A percentile compares a stretch with the other conserved stretches of the same genome.
Conservation (phyloP, 305 asterid species). For the Solanum hybrid region DNA sequence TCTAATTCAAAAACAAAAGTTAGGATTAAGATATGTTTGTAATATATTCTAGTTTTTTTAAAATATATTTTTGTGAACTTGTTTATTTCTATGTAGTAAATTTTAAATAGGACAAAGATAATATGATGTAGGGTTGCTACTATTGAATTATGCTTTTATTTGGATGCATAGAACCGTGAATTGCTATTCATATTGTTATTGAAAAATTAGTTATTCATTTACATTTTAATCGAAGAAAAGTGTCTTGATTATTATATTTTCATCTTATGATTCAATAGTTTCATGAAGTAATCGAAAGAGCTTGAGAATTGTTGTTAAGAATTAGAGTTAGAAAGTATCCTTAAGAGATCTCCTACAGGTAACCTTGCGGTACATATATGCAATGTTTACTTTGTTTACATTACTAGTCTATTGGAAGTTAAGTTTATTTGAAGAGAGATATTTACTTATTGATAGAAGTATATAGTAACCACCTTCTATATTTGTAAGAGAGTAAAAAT, state of each 20-base stretch:
- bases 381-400: background rate
- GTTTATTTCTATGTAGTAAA: background rate
- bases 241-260: too few relatives aligned
- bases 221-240: background rate
- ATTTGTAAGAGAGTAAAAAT: background rate
- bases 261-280: background rate
- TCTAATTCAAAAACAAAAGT: background rate
- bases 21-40: background rate
- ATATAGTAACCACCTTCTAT: background rate
- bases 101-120: background rate
- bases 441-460: background rate
- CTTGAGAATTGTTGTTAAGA: background rate
- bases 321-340: background rate
- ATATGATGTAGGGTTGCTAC: background rate
- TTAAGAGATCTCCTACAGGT: background rate
- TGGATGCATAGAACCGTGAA: background rate
- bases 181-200: background rate
- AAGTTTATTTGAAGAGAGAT: too few relatives aligned
- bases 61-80: background rate
- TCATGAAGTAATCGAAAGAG: background rate
- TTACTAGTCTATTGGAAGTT: background rate
- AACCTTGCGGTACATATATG: background rate
- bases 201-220: too few relatives aligned
- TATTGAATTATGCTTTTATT: background rate
- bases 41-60: background rate